Base-by-base conservation (phyloP, 192 early-diverging fungal species). In the Spizellomyces sp. region DNA sequence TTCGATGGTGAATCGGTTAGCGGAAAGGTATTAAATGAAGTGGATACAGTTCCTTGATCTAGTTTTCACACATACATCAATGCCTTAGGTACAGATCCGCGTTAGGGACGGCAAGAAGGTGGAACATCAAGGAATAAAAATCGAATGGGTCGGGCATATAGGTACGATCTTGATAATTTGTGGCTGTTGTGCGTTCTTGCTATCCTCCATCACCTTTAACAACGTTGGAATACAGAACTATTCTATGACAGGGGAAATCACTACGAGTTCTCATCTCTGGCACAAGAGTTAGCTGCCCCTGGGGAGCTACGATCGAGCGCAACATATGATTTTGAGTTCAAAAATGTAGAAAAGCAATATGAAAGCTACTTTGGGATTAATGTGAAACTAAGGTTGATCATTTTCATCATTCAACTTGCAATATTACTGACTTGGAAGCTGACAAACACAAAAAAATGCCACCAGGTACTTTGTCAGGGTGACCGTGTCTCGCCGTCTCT, bases 311-410 rank as follows among this genome's bases (percentile, higher is more conserved):
- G 90, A 48, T 86, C 86, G 72, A 90, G 83, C 46, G 83, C 90
- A 8, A 87, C 82, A 66, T 98, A 88, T 84, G 92, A 92, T 45
- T 99, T 99, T 83, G 94, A 97, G 78, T 99, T 99, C 76, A 98
- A 98, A 74, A 96, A 95, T 73, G 94, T 99, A n/a, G 96, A 98
- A 77, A 99, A 99, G 81, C 96, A 95, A 79, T 99, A 90, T 67
- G 98, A 99, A 76, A 91, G 93, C 76, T 99, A 98, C 75, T 91
- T 91, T 77, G 98, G 98, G 43, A 97, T 98, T 75, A 98, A 99
- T 69, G 96, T 96, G 52, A 96, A 98, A 80, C 85, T 99, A 55
- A 15, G 73, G 64, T 67, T 73, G 85, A 93, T 82, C 89, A 76
- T 64, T 59, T n/a, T 36, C 27, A 36, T 36, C 27, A 36, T 2